Conservation (phyloP, 1,139 yeast genomes). For the Geotrichum citri-aurantii region DNA sequence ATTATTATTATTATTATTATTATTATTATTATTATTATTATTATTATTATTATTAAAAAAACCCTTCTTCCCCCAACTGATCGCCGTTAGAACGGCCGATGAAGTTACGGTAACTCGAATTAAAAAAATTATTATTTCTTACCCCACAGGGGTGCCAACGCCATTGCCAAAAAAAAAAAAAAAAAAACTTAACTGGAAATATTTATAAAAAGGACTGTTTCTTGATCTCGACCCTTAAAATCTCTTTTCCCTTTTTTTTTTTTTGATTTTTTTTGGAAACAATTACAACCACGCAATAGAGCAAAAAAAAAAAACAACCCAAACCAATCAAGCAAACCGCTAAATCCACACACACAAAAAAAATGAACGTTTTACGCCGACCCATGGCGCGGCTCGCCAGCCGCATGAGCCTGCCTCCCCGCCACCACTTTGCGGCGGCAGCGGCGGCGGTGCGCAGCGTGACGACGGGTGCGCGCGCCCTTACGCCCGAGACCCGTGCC, state of each 20-base stretch:
- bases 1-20: too few relatives aligned
- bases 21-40: too few relatives aligned
- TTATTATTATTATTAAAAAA: too few relatives aligned
- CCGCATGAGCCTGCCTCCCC: not conserved
- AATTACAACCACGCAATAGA: too few relatives aligned
- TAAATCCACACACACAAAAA: too few relatives aligned
- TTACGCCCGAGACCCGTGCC: not conserved
- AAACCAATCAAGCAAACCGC: too few relatives aligned
- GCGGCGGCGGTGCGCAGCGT: not conserved
- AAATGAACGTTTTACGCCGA: not conserved
- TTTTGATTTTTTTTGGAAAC: too few relatives aligned
- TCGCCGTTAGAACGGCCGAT: not conserved
- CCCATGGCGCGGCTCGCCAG: not conserved
- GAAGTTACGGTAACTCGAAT: not conserved
- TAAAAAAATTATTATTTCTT: too few relatives aligned
- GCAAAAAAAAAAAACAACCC: too few relatives aligned
- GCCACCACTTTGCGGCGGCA: not conserved
- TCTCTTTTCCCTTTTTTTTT: not conserved
- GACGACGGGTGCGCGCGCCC: not conserved
- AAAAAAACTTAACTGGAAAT: too few relatives aligned
- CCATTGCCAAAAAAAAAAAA: not conserved
- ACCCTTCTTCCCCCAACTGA: too few relatives aligned
- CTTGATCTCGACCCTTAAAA: too few relatives aligned
- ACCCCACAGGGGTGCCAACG: not conserved
- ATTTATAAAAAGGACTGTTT: not conserved